phyloP scores from a whole-genome alignment of 306 rosid species.

The Citrullus amarus region DNA sequence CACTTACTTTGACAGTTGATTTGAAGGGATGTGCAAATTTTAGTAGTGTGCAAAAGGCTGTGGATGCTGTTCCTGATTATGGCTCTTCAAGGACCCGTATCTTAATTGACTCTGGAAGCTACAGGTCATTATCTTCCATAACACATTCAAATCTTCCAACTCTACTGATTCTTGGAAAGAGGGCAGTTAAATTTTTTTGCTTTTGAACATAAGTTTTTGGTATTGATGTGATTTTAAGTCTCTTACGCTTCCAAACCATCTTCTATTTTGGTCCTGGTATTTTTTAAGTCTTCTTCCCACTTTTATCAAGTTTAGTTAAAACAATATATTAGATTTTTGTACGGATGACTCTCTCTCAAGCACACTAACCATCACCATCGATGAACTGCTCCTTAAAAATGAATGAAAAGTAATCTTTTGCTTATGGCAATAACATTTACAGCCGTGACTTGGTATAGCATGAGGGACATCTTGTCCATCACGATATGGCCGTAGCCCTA shows the following conservation, averaged over 20 bases:
- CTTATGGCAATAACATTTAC: too few species aligned
- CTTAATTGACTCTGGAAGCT: constrained; percentile 35
- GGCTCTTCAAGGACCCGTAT: constrained; percentile 39
- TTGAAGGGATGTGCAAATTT: constrained; percentile 50
- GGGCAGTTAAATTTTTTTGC: neutral
- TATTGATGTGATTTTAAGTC: neutral
- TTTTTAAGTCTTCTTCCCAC: neutral
- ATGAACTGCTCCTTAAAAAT: too few species aligned
- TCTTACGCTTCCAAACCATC: neutral
- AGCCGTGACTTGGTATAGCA: too few species aligned
- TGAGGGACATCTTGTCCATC: too few species aligned
- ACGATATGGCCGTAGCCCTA: too few species aligned
- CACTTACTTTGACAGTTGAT: constrained; percentile 42
- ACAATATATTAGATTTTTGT: too few species aligned
- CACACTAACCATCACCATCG: too few species aligned
- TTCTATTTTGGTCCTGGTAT: neutral
- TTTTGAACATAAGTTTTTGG: neutral
- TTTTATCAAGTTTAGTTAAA: neutral
- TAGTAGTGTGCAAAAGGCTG: constrained; percentile 53
- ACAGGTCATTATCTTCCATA: constrained; percentile 20
- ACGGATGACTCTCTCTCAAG: too few species aligned
- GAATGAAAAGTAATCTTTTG: too few species aligned
- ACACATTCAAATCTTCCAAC: neutral
- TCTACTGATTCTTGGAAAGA: neutral
- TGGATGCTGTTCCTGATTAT: constrained; percentile 57